Conservation (phyloP, 2,329 filamentous ascomycete genomes). For the Pseudopyricularia cyperi region DNA sequence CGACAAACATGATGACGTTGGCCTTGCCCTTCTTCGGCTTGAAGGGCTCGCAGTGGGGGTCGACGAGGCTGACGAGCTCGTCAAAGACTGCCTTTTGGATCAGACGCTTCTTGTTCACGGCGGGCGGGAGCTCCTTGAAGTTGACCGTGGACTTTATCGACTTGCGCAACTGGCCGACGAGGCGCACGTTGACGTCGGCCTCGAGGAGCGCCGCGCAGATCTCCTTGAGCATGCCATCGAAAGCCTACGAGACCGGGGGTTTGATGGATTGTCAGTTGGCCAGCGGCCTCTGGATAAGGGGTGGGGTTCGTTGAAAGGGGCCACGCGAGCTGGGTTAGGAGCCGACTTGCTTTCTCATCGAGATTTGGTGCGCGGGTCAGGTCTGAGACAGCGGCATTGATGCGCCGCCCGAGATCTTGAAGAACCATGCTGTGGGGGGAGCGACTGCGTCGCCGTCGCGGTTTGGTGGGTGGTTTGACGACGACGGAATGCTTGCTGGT, state of each 20-base stretch:
- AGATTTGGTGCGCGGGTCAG: conserved; percentile 84
- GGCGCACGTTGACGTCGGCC: conserved; percentile 92
- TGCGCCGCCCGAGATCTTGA: conserved; percentile 95
- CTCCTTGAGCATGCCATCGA: conserved; percentile 97
- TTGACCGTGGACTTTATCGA: conserved; percentile 86
- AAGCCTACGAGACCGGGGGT: conserved; percentile 47
- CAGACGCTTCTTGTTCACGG: conserved; percentile 94
- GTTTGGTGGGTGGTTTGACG: not conserved
- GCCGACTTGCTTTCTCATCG: conserved; percentile 71
- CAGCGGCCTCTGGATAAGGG: conserved; percentile 9
- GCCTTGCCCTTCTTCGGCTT: conserved; percentile 92
- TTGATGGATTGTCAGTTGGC: not conserved
- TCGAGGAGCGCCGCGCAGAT: conserved; percentile 92
- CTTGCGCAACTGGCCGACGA: conserved; percentile 82
- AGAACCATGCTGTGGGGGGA: conserved; percentile 63
- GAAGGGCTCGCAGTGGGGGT: conserved; percentile 90
- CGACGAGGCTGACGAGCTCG: conserved; percentile 87
- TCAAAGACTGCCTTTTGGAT: conserved; percentile 98
- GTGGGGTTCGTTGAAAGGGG: conserved; percentile 16
- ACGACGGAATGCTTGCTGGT: not conserved
- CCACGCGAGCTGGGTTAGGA: not conserved
- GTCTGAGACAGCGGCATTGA: conserved; percentile 91
- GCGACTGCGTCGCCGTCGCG: conserved; percentile 4
- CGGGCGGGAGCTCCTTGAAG: conserved; percentile 82
- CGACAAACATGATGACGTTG: conserved; percentile 99